phyloP scores from a whole-genome alignment of 2,329 filamentous ascomycete species.

The Fusarium xyrophilum region DNA sequence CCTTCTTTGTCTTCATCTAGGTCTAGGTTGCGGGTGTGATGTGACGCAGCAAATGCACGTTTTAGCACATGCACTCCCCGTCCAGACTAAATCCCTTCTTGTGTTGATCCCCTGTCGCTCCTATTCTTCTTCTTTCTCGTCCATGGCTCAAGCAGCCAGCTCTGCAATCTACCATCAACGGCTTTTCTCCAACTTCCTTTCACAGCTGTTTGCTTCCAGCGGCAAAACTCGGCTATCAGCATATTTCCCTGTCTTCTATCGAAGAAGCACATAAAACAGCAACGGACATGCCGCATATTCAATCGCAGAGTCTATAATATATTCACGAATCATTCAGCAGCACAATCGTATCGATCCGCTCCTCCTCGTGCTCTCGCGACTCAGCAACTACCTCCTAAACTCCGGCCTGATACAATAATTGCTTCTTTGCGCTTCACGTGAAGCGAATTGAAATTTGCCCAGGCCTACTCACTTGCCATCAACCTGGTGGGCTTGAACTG shows the following conservation, averaged over 20 bases:
- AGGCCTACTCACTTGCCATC: not conserved
- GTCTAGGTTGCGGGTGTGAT: constrained; percentile 27
- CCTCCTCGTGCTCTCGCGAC: constrained; percentile 1
- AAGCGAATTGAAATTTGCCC: not conserved
- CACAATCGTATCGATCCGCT: constrained; percentile 6
- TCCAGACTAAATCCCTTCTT: constrained; percentile 16
- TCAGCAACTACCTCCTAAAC: not conserved
- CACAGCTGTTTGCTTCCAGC: not conserved
- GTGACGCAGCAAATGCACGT: constrained; percentile 32
- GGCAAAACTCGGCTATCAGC: not conserved
- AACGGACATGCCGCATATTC: not conserved
- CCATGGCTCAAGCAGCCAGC: constrained; percentile 13
- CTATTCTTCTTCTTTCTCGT: constrained; percentile 20
- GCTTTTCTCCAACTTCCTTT: not conserved
- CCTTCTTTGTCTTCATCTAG: constrained; percentile 28
- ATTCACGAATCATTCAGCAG: constrained; percentile 11
- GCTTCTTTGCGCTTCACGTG: not conserved
- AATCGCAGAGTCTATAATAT: constrained; percentile 11
- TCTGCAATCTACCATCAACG: constrained; percentile 13
- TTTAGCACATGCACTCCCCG: constrained; percentile 32
- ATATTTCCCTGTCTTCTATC: constrained; percentile 5
- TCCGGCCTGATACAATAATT: not conserved
- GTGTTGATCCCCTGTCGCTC: constrained; percentile 31
- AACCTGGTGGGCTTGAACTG: not conserved
- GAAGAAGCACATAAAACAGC: constrained; percentile 4